These are phyloP conservation scores for Fusarium marasasianum DNA, from an alignment of 2,329 filamentous ascomycete genomes.

Conservation along the genomic window DNA sequence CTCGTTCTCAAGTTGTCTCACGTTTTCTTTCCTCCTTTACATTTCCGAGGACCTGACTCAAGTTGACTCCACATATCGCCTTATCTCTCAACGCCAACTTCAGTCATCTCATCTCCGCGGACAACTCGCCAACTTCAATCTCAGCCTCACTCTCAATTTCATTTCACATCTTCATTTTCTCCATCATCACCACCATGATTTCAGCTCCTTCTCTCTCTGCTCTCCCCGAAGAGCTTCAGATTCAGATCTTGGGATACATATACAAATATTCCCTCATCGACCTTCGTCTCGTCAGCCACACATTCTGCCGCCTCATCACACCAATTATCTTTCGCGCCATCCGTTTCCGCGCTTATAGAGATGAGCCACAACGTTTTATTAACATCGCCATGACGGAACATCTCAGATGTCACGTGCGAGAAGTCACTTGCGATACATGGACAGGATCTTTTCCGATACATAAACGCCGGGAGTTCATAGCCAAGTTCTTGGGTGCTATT, in stretches of 20 bases:
- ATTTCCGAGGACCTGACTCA: not conserved
- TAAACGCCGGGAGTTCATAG: not conserved
- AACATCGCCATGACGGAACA: not conserved
- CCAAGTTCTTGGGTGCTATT: constrained; percentile 1
- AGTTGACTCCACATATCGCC: not conserved
- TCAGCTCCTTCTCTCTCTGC: not conserved
- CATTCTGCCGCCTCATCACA: not conserved
- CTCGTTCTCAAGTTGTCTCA: no score
- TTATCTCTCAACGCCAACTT: not conserved
- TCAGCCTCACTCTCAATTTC: not conserved
- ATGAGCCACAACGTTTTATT: not conserved
- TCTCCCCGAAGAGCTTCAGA: not conserved
- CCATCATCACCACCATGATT: not conserved
- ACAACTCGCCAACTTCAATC: not conserved
- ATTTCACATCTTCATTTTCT: not conserved
- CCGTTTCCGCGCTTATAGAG: not conserved
- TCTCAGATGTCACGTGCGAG: not conserved
- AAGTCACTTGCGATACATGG: constrained; percentile 14
- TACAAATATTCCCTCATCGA: not conserved
- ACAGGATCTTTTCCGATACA: not conserved
- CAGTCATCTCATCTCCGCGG: not conserved
- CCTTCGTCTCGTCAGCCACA: not conserved
- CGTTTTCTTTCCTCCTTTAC: not conserved
- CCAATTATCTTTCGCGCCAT: not conserved
- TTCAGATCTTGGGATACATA: not conserved